These are phyloP conservation scores for Hypoxylon rubiginosum DNA, from an alignment of 2,329 filamentous ascomycete genomes.

Conservation along the genomic window DNA sequence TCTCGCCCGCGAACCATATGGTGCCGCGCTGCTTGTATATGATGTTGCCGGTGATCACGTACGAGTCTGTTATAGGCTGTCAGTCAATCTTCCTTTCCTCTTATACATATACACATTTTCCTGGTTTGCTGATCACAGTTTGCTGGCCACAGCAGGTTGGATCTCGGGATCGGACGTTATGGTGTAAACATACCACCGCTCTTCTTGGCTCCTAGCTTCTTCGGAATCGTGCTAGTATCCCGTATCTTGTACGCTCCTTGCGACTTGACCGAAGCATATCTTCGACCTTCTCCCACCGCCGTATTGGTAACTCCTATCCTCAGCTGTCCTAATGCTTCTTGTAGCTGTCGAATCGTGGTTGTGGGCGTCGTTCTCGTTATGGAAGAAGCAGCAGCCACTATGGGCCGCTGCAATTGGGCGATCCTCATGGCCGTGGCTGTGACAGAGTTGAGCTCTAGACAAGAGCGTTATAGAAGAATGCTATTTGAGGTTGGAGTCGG, in stretches of 20 bases:
- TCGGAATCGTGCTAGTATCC: conserved; percentile 72
- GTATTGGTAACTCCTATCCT: conserved; percentile 54
- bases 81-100: background rate
- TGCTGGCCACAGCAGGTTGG: background rate
- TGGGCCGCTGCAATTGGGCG: conserved; percentile 59
- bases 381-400: conserved; percentile 55
- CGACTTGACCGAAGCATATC: conserved; percentile 71
- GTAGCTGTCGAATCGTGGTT: conserved; percentile 53
- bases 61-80: conserved; percentile 74
- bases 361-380: conserved; percentile 42
- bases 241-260: conserved; percentile 77
- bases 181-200: conserved; percentile 77
- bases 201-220: conserved; percentile 95
- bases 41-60: conserved; percentile 95
- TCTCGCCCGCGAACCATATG: conserved; percentile 94
- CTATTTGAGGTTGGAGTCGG: conserved; percentile 23
- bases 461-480: conserved; percentile 7
- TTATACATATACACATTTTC: background rate
- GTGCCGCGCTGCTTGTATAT: conserved; percentile 97
- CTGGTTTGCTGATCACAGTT: background rate
- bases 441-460: conserved; percentile 24
- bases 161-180: background rate
- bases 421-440: conserved; percentile 56
- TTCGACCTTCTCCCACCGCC: conserved; percentile 63
- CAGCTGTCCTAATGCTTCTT: conserved; percentile 51